Evolutionary conservation across 2,329 filamentous ascomycete species (phyloP), one percentile per base, ranked within the genome.

Genomic region (Pseudogymnoascus sp.): DNA sequence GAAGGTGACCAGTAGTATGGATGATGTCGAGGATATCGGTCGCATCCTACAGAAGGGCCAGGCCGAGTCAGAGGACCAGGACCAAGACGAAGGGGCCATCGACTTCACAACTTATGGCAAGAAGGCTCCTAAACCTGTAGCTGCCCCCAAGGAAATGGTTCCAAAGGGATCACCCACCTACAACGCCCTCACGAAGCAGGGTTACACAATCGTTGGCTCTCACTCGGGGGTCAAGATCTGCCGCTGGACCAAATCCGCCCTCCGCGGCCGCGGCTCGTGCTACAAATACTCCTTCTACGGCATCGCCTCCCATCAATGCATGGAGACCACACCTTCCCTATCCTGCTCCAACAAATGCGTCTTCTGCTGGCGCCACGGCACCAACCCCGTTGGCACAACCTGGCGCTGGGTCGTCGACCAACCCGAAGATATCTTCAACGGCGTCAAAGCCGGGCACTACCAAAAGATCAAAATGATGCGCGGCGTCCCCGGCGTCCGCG

Each of bases 201-300:
- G 93, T 26, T 97, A 97, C 74, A 88, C 90, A 0, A 97, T 97
- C 64, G 89, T 99, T 38, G 95, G 95, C 62, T 93, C 91, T 0
- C 95, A 97, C 77, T 96, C 91, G 0, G 93, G 93, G 31, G 93
- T 97, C 68, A 97, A 97, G 77, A 96, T 97, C 71, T 99, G 93
- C 74, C 90, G 95, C 33, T 99, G 93, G 93, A 97, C 95, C 9
- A 99, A 99, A 77, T 97, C 93, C 1, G 93, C 93, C 9, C 86
- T 97, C 0, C 90, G 93, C 40, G 93, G 93, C 11, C 88, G 93
- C 42, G 95, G 93, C 4, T 96, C 91, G 23, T 99, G 93, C 79
- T 99, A 99, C 82, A 97, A 99, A 73, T 97, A 87, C 76, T 96
- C 91, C 0, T 96, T 99, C 76, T 99, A 99, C 76, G 93, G 93